phyloP scores from a whole-genome alignment of 1,284 basidiomycete genomes.

The Exobasidium cylindrosporum region DNA sequence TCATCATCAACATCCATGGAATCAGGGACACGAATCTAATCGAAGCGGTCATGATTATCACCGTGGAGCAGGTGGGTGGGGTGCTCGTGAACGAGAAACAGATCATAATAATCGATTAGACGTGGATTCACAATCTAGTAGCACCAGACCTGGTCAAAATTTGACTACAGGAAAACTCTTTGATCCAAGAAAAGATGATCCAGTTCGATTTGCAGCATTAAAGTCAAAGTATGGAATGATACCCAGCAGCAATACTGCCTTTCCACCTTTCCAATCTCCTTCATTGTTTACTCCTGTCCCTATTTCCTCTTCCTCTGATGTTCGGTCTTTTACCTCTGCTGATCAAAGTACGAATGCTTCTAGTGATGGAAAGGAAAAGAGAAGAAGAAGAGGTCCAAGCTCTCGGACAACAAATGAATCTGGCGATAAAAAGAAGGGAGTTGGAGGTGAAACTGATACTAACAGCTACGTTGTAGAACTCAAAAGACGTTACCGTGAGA shows the following conservation, averaged over 20 bases:
- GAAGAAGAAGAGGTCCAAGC: constrained; percentile 8
- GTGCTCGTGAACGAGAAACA: neutral
- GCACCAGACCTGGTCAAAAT: neutral
- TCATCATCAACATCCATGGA: neutral
- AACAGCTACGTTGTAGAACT: constrained; percentile 72
- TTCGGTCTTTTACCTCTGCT: constrained; percentile 2
- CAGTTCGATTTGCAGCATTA: constrained; percentile 60
- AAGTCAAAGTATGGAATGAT: constrained; percentile 4
- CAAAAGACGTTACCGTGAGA: constrained; percentile 74
- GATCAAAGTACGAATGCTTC: constrained; percentile 6
- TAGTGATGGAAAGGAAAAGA: constrained; percentile 10
- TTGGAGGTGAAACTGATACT: constrained; percentile 53
- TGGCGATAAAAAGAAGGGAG: constrained; percentile 29
- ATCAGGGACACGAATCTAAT: neutral
- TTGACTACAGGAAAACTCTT: constrained; percentile 61
- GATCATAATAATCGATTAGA: neutral
- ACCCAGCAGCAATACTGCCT: neutral
- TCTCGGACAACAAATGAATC: constrained; percentile 5
- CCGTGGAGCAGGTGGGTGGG: neutral
- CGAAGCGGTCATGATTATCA: neutral
- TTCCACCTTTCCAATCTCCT: neutral
- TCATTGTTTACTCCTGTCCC: neutral
- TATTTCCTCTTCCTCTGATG: neutral
- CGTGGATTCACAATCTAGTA: neutral
- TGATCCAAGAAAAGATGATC: constrained; percentile 78